Percentiles rank a stretch among this genome's conserved stretches.
Conservation (phyloP, 495 filamentous ascomycete species). For the Neurospora cerealis region DNA sequence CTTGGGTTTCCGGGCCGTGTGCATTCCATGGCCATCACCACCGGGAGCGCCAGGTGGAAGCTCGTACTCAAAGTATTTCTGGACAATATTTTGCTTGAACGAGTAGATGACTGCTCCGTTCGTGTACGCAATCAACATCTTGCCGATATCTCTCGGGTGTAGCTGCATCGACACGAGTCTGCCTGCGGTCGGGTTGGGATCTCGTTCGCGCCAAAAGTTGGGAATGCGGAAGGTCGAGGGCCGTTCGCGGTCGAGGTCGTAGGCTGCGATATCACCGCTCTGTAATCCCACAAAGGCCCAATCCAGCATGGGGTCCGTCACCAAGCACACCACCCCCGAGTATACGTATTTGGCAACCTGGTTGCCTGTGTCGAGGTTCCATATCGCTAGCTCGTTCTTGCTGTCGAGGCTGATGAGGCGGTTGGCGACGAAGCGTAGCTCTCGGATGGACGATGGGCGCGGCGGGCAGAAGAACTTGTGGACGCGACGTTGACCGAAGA, state of each 20-base stretch:
- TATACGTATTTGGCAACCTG: constrained; percentile 56
- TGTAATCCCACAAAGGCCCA: constrained; percentile 76
- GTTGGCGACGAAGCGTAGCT: constrained; percentile 47
- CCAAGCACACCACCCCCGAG: constrained; percentile 58
- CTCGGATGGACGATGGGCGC: constrained; percentile 24
- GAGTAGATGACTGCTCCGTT: constrained; percentile 82
- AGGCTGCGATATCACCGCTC: constrained; percentile 74
- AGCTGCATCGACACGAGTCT: constrained; percentile 60
- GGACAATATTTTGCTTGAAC: constrained; percentile 75
- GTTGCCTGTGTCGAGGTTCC: constrained; percentile 54
- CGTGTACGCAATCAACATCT: constrained; percentile 75
- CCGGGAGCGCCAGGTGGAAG: constrained; percentile 76
- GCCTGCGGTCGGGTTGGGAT: constrained; percentile 31
- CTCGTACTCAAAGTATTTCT: constrained; percentile 74
- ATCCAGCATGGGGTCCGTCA: constrained; percentile 79
- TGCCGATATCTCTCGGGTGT: constrained; percentile 90
- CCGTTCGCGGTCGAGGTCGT: constrained; percentile 75
- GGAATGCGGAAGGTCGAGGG: constrained; percentile 69
- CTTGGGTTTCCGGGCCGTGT: constrained; percentile 54
- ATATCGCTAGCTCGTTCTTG: constrained; percentile 73
- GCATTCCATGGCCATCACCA: constrained; percentile 45
- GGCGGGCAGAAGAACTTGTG: constrained; percentile 65
- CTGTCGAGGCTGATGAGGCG: constrained; percentile 75
- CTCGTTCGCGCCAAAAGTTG: constrained; percentile 67
- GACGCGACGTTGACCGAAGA: constrained; percentile 81